phyloP scores from a whole-genome alignment of 1,284 basidiomycete genomes.

The Apiotrichum sp. region DNA sequence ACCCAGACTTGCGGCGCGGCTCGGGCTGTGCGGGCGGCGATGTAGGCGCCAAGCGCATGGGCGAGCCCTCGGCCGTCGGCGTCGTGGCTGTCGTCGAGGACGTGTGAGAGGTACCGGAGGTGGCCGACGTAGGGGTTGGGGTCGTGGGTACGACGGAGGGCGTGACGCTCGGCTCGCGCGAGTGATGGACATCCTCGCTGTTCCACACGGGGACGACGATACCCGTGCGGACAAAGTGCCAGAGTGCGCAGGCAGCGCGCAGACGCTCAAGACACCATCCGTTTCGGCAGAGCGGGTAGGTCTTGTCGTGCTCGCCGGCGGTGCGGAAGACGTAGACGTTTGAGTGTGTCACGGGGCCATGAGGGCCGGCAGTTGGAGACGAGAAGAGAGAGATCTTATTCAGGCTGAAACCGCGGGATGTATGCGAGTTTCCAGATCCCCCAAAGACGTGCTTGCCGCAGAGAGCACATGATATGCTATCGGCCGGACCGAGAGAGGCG shows the following conservation, averaged over 20 bases:
- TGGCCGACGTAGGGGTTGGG: neutral
- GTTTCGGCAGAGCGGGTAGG: conserved; percentile 67
- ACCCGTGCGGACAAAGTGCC: conserved; percentile 77
- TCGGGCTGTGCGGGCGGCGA: conserved; percentile 5
- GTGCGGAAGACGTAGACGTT: conserved; percentile 48
- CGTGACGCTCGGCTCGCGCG: neutral
- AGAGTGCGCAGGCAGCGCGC: conserved; percentile 80
- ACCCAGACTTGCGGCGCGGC: conserved; percentile 18
- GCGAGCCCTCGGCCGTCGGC: neutral
- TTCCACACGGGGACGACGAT: conserved; percentile 80
- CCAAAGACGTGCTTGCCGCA: conserved; percentile 56
- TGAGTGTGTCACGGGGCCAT: conserved; percentile 7
- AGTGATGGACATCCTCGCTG: conserved; percentile 55
- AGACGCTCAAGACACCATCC: conserved; percentile 56
- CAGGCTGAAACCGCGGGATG: conserved; percentile 52
- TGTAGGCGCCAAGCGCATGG: neutral
- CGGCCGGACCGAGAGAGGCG: conserved; percentile 23
- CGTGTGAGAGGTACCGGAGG: no score
- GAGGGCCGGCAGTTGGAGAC: conserved; percentile 21
- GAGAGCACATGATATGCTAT: conserved; percentile 57
- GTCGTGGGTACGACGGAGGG: neutral
- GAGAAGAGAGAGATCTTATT: conserved; percentile 42
- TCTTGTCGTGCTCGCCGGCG: conserved; percentile 36
- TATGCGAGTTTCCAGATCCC: neutral
- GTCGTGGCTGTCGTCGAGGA: neutral